These are phyloP conservation scores for Lithohypha guttulata DNA, from an alignment of 2,329 filamentous ascomycete genomes.

Conservation along the genomic window DNA sequence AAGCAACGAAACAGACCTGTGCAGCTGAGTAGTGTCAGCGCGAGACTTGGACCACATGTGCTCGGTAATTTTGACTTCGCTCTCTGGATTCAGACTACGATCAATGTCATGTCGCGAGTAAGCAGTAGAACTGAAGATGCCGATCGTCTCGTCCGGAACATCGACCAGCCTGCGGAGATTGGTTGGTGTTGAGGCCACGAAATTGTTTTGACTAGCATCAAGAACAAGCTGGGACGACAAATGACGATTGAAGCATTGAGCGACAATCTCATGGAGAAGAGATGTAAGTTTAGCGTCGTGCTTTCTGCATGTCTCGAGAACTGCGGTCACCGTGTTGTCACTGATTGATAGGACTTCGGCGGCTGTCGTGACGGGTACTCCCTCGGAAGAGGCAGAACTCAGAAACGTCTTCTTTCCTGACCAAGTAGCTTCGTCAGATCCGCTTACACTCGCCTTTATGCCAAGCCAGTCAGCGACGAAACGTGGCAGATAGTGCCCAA, in stretches of 20 bases:
- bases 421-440: slow-evolving; percentile 26
- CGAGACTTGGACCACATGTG: slow-evolving; percentile 29
- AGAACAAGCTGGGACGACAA: background rate
- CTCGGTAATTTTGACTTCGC: slow-evolving; percentile 10
- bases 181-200: slow-evolving; percentile 31
- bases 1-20: slow-evolving; percentile 24
- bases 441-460: slow-evolving; percentile 23
- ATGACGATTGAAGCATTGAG: slow-evolving; percentile 4
- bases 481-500: slow-evolving; percentile 30
- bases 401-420: slow-evolving; percentile 21
- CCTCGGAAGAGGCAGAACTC: background rate
- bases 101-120: slow-evolving; percentile 22
- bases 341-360: slow-evolving; percentile 27
- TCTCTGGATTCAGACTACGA: background rate
- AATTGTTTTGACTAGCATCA: slow-evolving; percentile 22
- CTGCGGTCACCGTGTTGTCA: slow-evolving; percentile 20
- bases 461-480: slow-evolving; percentile 27
- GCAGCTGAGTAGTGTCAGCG: slow-evolving; percentile 26
- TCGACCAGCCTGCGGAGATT: slow-evolving; percentile 32
- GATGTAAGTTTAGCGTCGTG: slow-evolving; percentile 34
- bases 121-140: slow-evolving; percentile 26
- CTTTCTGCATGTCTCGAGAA: slow-evolving; percentile 24
- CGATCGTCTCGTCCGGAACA: slow-evolving; percentile 27
- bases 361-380: slow-evolving; percentile 22
- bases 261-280: slow-evolving; percentile 31